Base-by-base conservation (phyloP, 2,329 filamentous ascomycete species). In the Fusarium kyushuense region DNA sequence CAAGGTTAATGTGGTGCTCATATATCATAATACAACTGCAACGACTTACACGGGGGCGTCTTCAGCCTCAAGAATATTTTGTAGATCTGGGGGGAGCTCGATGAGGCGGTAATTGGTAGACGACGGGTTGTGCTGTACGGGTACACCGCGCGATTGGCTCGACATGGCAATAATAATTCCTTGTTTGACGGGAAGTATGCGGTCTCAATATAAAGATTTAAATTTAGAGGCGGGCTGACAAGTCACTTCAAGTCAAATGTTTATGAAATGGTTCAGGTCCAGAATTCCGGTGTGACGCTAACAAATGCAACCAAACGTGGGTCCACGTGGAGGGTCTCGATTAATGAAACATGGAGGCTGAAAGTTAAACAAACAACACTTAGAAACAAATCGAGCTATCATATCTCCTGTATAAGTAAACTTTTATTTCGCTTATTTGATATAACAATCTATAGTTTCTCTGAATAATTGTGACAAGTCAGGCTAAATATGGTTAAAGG, bases 51-150 rank as follows among this genome's bases (percentile, higher is more conserved):
- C 77, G 13, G 87, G 86, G 27, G 87, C 81, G 41, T 80, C 75
- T 17, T 83, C 80, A 11, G 85, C 84, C 73, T 88, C 85, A 41
- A 90, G 82, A 8, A 87, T 78, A 21, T 81, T 78, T 47, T 86
- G 80, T 11, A 90, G 79, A 58, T 89, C 88, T 0, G 86, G 79
- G 1, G 88, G 87, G 5, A 90, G 82, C 74, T 90, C 88, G 52
- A 90, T 79, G 56, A 90, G 83, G 60, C 86, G 88, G 76, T 89
- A 89, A 51, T 83, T 81, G 17, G 82, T 71, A 41, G 82, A 79
- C 46, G 84, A 78, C 9, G 84, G 83, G 38, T 78, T 79, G 70
- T 87, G 83, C 43, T 79, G 77, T 56, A 90, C 79, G 9, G 83
- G 80, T 42, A 88, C 85, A 46, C 82, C 83, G n/a, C 76, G 71